Percentiles rank a stretch among this genome's conserved stretches.
Evolutionary conservation across 805 yeast species (phyloP).

Genomic region (Naumovozyma castellii): DNA sequence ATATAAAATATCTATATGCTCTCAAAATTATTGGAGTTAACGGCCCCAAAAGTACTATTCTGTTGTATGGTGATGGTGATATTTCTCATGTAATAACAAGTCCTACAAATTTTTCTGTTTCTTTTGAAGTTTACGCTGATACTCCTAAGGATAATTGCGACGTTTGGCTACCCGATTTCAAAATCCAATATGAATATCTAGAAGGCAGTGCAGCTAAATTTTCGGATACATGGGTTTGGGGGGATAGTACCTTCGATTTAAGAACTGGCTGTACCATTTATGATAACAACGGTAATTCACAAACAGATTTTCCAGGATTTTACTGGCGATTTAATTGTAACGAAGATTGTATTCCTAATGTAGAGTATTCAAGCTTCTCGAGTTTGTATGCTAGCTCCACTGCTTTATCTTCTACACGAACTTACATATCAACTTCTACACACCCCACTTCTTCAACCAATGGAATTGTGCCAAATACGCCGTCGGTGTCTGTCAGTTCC

Average conservation of each 20-base stretch:
- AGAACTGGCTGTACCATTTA: constrained; percentile 14
- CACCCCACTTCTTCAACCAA: too few species aligned
- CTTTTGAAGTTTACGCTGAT: constrained; percentile 12
- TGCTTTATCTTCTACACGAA: too few species aligned
- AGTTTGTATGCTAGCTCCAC: too few species aligned
- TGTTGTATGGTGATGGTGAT: constrained; percentile 13
- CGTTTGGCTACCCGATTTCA: constrained; percentile 17
- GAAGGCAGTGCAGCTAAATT: constrained; percentile 7
- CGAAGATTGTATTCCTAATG: too few species aligned
- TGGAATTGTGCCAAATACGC: too few species aligned
- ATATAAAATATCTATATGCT: constrained; percentile 9
- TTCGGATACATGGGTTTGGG: constrained; percentile 12
- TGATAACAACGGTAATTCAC: constrained; percentile 14
- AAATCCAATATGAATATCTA: constrained; percentile 13
- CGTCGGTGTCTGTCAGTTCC: too few species aligned
- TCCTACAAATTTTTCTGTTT: constrained; percentile 17
- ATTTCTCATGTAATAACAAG: constrained; percentile 5
- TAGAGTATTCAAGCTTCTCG: too few species aligned
- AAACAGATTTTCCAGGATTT: constrained; percentile 16
- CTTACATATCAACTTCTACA: too few species aligned
- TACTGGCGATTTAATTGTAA: constrained; percentile 8
- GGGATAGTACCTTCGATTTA: constrained; percentile 12
- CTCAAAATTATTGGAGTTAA: constrained; percentile 11
- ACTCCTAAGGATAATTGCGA: constrained; percentile 3
- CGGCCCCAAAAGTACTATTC: constrained; percentile 11